These are phyloP conservation scores for Ophiostoma triangulosporum DNA, from an alignment of 2,329 filamentous ascomycete species.

Conservation along the genomic window DNA sequence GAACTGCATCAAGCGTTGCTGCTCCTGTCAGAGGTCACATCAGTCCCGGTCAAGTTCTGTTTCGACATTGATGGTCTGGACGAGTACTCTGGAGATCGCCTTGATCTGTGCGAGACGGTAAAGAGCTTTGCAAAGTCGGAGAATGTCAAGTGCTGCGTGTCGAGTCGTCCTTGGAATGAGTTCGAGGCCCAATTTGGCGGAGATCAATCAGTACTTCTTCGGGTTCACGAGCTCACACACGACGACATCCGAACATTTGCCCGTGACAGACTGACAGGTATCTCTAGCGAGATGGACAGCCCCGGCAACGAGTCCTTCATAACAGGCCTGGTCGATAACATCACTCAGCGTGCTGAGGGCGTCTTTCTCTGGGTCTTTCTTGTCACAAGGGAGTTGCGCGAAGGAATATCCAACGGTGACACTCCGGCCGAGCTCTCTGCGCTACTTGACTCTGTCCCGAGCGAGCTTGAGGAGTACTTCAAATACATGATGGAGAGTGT, in stretches of 20 bases:
- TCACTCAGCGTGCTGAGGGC: background rate
- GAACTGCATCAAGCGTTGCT: background rate
- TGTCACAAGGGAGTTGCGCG: background rate
- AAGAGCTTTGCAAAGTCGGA: background rate
- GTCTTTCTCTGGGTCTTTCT: background rate
- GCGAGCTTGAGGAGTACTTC: background rate
- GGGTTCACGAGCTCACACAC: slow-evolving; percentile 1
- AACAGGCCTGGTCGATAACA: background rate
- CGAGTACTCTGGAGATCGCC: background rate
- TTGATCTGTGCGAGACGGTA: background rate
- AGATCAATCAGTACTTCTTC: background rate
- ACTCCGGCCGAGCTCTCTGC: background rate
- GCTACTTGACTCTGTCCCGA: background rate
- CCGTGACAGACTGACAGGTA: background rate
- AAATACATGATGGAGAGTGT: background rate
- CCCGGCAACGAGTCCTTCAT: too few relatives aligned
- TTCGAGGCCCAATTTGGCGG: background rate
- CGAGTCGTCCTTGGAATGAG: slow-evolving; percentile 5
- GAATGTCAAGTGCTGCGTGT: slow-evolving; percentile 5
- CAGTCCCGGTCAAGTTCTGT: background rate
- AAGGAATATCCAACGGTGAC: background rate
- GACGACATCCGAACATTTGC: background rate
- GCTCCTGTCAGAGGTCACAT: background rate
- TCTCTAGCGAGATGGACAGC: background rate
- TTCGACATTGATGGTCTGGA: slow-evolving; percentile 9